Evolutionary conservation across 495 filamentous ascomycete genomes (phyloP).

Genomic region (Podospora anserina): DNA sequence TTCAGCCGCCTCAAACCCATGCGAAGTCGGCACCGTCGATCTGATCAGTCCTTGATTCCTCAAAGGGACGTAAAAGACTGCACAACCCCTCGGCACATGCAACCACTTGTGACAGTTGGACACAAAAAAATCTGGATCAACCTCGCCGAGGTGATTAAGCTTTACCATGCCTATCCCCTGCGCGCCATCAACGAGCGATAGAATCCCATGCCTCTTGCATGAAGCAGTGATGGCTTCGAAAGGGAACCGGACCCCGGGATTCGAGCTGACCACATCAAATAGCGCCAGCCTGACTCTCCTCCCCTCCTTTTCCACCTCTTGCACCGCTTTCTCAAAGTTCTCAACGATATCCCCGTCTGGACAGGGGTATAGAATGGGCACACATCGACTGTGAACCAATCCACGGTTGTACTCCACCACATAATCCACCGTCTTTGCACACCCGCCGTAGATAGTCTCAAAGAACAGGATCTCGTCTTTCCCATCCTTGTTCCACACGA

Average conservation of each 20-base stretch:
- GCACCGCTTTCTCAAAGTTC: slow-evolving; percentile 50
- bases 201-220: slow-evolving; percentile 61
- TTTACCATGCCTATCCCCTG: slow-evolving; percentile 77
- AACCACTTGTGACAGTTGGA: slow-evolving; percentile 93
- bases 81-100: slow-evolving; percentile 74
- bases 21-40: slow-evolving; percentile 70
- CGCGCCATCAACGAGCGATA: slow-evolving; percentile 71
- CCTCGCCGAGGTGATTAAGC: slow-evolving; percentile 53
- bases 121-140: slow-evolving; percentile 81
- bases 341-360: slow-evolving; percentile 55
- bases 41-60: slow-evolving; percentile 72
- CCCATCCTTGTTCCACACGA: slow-evolving; percentile 50
- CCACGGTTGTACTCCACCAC: slow-evolving; percentile 55
- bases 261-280: slow-evolving; percentile 74
- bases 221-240: slow-evolving; percentile 63
- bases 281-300: slow-evolving; percentile 57
- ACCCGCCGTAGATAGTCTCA: slow-evolving; percentile 71
- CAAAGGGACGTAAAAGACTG: slow-evolving; percentile 72
- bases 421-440: slow-evolving; percentile 66
- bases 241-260: slow-evolving; percentile 75
- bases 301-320: slow-evolving; percentile 40
- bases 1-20: slow-evolving; percentile 48
- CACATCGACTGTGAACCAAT: slow-evolving; percentile 35
- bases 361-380: slow-evolving; percentile 53
- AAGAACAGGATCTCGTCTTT: slow-evolving; percentile 67